Evolutionary conservation across 192 early-diverging fungal species (phyloP).

Genomic region (Geosiphon pyriformis): DNA sequence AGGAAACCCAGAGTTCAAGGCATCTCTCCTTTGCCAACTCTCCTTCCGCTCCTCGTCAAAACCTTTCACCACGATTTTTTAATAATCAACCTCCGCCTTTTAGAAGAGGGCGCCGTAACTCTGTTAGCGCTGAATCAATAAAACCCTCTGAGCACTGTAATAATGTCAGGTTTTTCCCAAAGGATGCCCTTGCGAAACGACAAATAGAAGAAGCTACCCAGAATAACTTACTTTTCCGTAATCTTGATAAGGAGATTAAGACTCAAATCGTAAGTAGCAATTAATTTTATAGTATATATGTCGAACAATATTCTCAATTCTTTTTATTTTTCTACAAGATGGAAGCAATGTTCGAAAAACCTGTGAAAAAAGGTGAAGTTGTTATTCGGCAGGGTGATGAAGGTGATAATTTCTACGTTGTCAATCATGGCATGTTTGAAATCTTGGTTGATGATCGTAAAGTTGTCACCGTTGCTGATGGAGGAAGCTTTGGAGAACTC

Average conservation of each 20-base stretch:
- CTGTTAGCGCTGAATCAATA: constrained; percentile 42
- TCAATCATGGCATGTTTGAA: constrained; percentile 30
- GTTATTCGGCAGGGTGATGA: constrained; percentile 37
- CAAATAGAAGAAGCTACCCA: constrained; percentile 26
- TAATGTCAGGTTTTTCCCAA: constrained; percentile 23
- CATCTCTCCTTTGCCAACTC: constrained; percentile 5
- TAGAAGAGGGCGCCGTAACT: constrained; percentile 27
- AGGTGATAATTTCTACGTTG: constrained; percentile 41
- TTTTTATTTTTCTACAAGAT: constrained; percentile 2
- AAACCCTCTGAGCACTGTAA: constrained; percentile 13
- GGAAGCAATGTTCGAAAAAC: constrained; percentile 35
- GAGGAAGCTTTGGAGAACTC: constrained; percentile 42
- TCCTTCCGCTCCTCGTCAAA: background rate
- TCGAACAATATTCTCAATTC: background rate
- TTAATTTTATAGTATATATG: background rate
- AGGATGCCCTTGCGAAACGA: constrained; percentile 18
- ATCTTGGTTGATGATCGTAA: constrained; percentile 23
- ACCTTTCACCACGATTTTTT: background rate
- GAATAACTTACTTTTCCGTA: constrained; percentile 33
- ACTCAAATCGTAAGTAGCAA: constrained; percentile 28
- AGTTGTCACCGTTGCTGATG: constrained; percentile 25
- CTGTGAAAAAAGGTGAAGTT: constrained; percentile 15
- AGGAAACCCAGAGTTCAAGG: background rate
- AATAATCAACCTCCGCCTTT: background rate
- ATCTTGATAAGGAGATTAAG: constrained; percentile 32